Evolutionary conservation across 352 stramenopile species (phyloP), one percentile per base, ranked within the genome.

Genomic region (Nothophytophthora sp.): DNA sequence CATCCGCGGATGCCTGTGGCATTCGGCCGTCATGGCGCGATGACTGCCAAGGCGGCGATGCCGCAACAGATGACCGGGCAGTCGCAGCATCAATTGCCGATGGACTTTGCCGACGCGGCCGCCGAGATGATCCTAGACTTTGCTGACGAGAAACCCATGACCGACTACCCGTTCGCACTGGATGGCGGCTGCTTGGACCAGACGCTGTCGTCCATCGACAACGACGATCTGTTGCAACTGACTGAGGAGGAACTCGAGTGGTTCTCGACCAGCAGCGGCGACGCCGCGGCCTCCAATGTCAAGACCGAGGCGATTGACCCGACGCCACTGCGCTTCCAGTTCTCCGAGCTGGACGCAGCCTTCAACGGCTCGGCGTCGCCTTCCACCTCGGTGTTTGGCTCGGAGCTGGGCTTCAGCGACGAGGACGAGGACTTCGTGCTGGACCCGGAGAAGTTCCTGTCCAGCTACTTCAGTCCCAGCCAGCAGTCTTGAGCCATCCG

Each of bases 361-460:
- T 59, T 52, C 10, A 60, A 43, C 18, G 57, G 5, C 5, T 35
- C 63, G 32, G 42, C 70, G 11, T 72, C 62, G 30, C 50, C 64
- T 33, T 55, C 63, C 2, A 59, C 58, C 37, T 73, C 70, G 13
- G 55, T 37, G 2, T 70, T 83, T 39, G 66, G 56, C 4, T 9
- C 40, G 19, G 69, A 81, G 29, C 51, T 72, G 42, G 46, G 48
- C 28, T 49, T 72, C 24, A n/a, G n/a, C n/a, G n/a, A n/a, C n/a
- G 78, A 87, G 29, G 79, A 90, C 63, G 81, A 92, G 38, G 81
- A 92, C 62, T 92, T 94, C 47, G 81, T 94, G 49, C 69, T 94
- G 13, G 83, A 94, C 63, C 83, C 83, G 2, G 79, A 94, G 55
- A 92, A 91, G 54, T 94, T 94, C 44, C 70, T 94, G 18, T 89